Evolutionary conservation across 225 moss, liverwort and hornwort genomes (phyloP), one percentile per base, ranked within the genome.

Genomic region (Marchantia paleacea): DNA sequence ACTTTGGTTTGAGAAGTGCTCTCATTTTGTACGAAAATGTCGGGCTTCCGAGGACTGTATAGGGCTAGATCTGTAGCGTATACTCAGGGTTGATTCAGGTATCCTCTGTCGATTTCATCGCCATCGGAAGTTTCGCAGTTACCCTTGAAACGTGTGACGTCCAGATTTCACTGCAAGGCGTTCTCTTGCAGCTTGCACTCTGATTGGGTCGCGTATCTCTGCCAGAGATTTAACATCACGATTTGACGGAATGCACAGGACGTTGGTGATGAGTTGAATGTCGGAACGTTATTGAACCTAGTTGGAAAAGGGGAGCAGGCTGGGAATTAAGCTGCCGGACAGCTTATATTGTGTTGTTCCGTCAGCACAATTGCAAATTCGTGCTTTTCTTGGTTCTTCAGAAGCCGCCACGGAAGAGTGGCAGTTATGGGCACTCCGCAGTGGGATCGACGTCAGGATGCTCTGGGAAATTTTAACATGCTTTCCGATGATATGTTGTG

Each of bases 401-500:
- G 57, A 39, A 78, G 50, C 22, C 53, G 13, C 49, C 75, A 52
- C 22, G 15, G 78, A 65, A 53, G n/a, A 79, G 79, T 52, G 24
- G 66, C 52, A 53, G 54, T 72, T 61, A 89, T 89, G 90, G 77
- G 47, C 12, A 65, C 75, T 80, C 68, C 74, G 14, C 85, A 77
- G 52, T 24, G 83, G 67, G 91, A 96, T 84, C 91, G 94, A 77
- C 85, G 96, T 8, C 85, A 84, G 73, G 84, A 84, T 71, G 96
- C 91, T 51, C 78, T 96, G 51, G 95, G 96, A 16, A 52, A 58
- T 79, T 87, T 96, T 77, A 84, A 62, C 51, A 79, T 79, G 51
- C 86, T 96, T 28, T 80, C 94, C 12, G 94, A 96, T 85, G 96
- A 96, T 55, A 57, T 90, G 5, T 52, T 96, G 52, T 94, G 90